Base-by-base conservation (phyloP, 1,139 yeast genomes). In the Debaryomycetaceae sp. region DNA sequence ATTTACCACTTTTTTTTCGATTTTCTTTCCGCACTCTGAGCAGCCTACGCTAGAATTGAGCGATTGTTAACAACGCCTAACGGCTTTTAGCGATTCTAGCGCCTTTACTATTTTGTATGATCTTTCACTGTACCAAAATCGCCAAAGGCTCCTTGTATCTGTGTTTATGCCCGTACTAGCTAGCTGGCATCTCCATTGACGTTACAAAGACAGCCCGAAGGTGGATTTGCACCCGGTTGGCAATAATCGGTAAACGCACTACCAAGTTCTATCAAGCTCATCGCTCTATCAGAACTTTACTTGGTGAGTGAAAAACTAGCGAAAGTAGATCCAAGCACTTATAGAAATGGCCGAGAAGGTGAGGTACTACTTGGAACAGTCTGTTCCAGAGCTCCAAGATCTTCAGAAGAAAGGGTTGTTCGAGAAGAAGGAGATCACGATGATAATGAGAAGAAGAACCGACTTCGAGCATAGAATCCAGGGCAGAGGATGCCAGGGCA, bases 371-470 rank as follows among this genome's bases (percentile, higher is more conserved):
- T 70, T 87, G 63, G 96, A 82, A 66, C 90, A 83, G 66, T 78
- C 91, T 6, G 91, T 93, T 58, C 96, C 97, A 0, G 99, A 95
- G 66, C 76, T 95, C 48, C 93, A 90, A 58, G 99, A 93, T 60
- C 78, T 95, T 41, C 83, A 85, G 50, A 80, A 78, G 49, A 86
- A 88, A 59, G 93, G 91, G 2, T 71, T 95, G 14, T 95, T 93
- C 63, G 83, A 79, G 36, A 82, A 85, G 57, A 78, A 80, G 57
- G 99, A 95, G 64, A 82, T 90, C 54, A 83, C 85, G 42, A 78
- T 81, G 73, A 86, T 95, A 49, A 89, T 93, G 91, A 83, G 93
- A 68, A 81, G 90, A 61, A 80, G 99, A 68, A 91, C 98, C 0
- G 97, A 91, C 65, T 93, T 90, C 57, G 99, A 95, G 66, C 97